Percentiles rank a stretch among this genome's conserved stretches.
Conservation (phyloP, 139 green algal species). For the Choricystis sp. region DNA sequence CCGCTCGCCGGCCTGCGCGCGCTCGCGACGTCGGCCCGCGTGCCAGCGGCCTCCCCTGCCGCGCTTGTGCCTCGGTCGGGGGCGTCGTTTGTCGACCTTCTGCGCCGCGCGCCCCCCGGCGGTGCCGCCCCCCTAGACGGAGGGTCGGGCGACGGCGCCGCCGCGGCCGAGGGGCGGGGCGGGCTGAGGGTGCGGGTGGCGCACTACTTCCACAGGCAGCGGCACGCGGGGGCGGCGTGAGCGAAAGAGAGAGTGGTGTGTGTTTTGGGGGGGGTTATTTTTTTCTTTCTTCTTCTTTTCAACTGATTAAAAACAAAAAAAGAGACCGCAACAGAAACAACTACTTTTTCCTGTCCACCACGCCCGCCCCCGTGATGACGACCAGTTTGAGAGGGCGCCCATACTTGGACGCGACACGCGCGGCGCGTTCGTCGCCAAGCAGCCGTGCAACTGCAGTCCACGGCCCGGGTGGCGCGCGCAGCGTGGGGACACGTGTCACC, state of each 20-base stretch:
- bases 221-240: neutral
- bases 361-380: conserved; percentile 25
- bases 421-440: conserved; percentile 37
- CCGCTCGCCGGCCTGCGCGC: neutral
- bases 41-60: no score
- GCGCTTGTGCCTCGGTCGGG: no score
- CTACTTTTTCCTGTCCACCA: conserved; percentile 1
- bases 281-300: no score
- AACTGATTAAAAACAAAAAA: no score
- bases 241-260: neutral
- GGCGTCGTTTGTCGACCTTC: no score
- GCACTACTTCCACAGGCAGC: neutral
- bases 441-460: conserved; percentile 28
- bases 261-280: no score
- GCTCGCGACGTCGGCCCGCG: neutral
- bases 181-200: neutral
- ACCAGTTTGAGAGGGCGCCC: conserved; percentile 36
- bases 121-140: no score
- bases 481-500: neutral
- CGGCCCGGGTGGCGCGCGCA: conserved; percentile 21
- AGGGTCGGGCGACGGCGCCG: neutral
- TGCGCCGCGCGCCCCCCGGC: no score
- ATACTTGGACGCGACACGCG: conserved; percentile 24
- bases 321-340: neutral
- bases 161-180: no score